Evolutionary conservation across 2,329 filamentous ascomycete genomes (phyloP), one percentile per base, ranked within the genome.

Genomic region (Beauveria varroae): DNA sequence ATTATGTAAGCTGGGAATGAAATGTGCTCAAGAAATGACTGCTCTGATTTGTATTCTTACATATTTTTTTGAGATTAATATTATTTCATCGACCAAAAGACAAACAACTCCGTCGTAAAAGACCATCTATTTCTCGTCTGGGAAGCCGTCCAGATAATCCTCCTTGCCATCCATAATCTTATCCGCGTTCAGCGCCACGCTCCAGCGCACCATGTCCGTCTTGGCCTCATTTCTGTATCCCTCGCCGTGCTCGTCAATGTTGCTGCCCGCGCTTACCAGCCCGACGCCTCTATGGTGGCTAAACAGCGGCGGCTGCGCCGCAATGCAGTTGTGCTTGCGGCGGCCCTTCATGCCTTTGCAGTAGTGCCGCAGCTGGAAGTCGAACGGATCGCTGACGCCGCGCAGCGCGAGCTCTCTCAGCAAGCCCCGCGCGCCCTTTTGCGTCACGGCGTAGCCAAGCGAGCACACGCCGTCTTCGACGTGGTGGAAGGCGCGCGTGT

Each of bases 321-420:
- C 72, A 64, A 80, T 37, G 68, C 79, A 74, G 54, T 69, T 73
- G 58, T 74, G 70, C 62, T 73, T 63, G 55, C 68, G 65, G 57
- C 72, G 68, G 1, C 70, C 68, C 14, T 71, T 67, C 1, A 43
- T 47, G n/a, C 75, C 75, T 30, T 76, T 75, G 64, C 79, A 81
- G 69, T 79, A 77, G 55, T 76, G 74, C 14, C 76, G 68, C 55
- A 81, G 65, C 63, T 76, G 73, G 37, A 78, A 69, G 63, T 82
- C 80, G 62, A 73, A 76, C 0, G 74, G 68, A 16, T 68, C 67
- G 24, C 69, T 73, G 54, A 79, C 65, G 14, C 71, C 70, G 63
- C 74, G 72, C n/a, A 80, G 59, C 0, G 75, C 73, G 41, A 61
- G 54, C 58, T 61, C 58, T 63, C 73, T 74, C 5, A 80, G 68